Percentiles rank a stretch among this genome's conserved stretches.
Conservation (phyloP, 306 rosid genomes). For the Abrus pulchellus region DNA sequence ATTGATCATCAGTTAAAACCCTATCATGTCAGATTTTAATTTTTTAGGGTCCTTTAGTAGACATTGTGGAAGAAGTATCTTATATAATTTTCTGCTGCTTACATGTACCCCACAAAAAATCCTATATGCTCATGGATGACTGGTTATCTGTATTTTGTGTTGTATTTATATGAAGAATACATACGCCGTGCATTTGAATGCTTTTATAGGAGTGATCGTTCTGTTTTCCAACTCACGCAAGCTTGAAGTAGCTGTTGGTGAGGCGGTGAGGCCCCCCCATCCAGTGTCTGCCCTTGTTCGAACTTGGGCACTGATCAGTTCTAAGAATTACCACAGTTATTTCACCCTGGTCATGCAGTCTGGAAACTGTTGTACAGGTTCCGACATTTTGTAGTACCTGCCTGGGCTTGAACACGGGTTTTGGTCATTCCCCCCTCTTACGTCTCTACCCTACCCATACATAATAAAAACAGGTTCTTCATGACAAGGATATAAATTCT, state of each 20-base stretch:
- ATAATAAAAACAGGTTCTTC: no score
- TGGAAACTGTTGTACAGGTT: not conserved
- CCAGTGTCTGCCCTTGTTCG: not conserved
- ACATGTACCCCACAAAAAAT: slow-evolving; percentile 31
- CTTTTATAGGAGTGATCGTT: not conserved
- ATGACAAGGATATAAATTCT: no score
- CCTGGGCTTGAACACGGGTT: not conserved
- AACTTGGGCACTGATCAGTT: not conserved
- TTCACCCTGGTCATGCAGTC: not conserved
- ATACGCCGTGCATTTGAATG: slow-evolving; percentile 33
- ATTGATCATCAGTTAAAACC: slow-evolving; percentile 53
- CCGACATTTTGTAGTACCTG: no score
- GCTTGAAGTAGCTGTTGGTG: not conserved
- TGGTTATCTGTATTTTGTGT: slow-evolving; percentile 22
- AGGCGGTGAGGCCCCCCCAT: not conserved
- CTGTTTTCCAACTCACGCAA: not conserved
- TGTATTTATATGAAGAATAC: slow-evolving; percentile 37
- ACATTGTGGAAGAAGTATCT: slow-evolving; percentile 46
- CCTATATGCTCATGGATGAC: slow-evolving; percentile 48
- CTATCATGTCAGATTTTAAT: slow-evolving; percentile 37
- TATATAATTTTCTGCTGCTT: slow-evolving; percentile 43
- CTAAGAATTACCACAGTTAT: not conserved
- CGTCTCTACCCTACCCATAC: no score
- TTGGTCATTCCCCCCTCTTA: no score
- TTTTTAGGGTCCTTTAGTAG: slow-evolving; percentile 43